Percentiles rank a stretch among this genome's conserved stretches.
These are phyloP conservation scores for Fusarium armeniacum DNA, from an alignment of 2,329 filamentous ascomycete genomes.

Conservation along the genomic window DNA sequence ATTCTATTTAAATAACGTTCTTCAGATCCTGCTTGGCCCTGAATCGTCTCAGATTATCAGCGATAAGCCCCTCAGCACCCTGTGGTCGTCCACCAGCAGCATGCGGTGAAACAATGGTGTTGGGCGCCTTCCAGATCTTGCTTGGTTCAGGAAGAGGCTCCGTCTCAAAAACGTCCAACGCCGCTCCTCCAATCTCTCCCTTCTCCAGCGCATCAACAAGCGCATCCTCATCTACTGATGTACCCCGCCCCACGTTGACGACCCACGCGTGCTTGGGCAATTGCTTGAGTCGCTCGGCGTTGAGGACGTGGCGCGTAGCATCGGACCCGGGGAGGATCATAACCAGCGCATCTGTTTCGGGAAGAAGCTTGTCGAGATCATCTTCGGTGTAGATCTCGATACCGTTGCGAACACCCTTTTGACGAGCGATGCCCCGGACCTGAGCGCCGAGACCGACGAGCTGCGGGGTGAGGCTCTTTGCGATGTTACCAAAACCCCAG, in stretches of 20 bases:
- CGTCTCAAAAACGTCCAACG: conserved; percentile 64
- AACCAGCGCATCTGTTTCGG: conserved; percentile 73
- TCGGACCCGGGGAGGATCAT: conserved; percentile 75
- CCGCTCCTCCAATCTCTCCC: conserved; percentile 62
- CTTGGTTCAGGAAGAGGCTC: conserved; percentile 62
- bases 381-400: conserved; percentile 70
- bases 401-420: conserved; percentile 69
- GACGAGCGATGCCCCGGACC: conserved; percentile 71
- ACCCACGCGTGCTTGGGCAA: conserved; percentile 71
- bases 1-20: conserved; percentile 59
- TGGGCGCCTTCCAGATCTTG: conserved; percentile 65
- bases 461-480: conserved; percentile 69
- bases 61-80: conserved; percentile 70
- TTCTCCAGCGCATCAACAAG: conserved; percentile 61
- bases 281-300: conserved; percentile 64
- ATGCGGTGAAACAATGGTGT: conserved; percentile 68
- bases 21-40: conserved; percentile 70
- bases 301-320: conserved; percentile 68
- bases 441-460: conserved; percentile 68
- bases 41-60: conserved; percentile 72
- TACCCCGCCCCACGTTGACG: conserved; percentile 67
- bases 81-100: conserved; percentile 73
- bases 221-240: conserved; percentile 64
- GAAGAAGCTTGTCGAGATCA: conserved; percentile 65
- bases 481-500: conserved; percentile 78